Percentiles rank a stretch among this genome's conserved stretches.
Conservation (phyloP, 2,329 filamentous ascomycete genomes). For the Ophiostoma triangulosporum region DNA sequence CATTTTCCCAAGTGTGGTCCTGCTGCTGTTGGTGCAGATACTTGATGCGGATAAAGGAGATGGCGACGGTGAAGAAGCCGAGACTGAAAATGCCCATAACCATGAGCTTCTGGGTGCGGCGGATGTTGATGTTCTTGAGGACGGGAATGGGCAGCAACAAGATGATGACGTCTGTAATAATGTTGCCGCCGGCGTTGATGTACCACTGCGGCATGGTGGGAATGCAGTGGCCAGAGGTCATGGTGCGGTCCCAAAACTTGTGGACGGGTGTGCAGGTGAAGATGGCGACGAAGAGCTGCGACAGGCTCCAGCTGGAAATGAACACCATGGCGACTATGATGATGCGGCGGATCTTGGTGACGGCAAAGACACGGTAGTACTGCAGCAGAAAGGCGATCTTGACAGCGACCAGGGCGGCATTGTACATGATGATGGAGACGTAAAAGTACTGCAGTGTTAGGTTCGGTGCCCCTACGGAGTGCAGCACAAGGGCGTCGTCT, state of each 20-base stretch:
- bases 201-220: constrained; percentile 24
- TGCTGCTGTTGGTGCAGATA: constrained; percentile 21
- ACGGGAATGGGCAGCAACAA: constrained; percentile 25
- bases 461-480: not conserved
- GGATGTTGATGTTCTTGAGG: constrained; percentile 13
- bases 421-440: constrained; percentile 1
- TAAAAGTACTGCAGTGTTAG: constrained; percentile 2
- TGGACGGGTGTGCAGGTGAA: constrained; percentile 23
- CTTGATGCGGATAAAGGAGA: constrained; percentile 26
- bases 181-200: constrained; percentile 24
- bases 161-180: constrained; percentile 24
- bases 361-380: constrained; percentile 5
- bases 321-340: not conserved
- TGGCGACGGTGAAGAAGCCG: constrained; percentile 27
- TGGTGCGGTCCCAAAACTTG: constrained; percentile 22
- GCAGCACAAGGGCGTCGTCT: not conserved
- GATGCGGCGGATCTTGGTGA: constrained; percentile 1
- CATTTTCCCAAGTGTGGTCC: constrained; percentile 26
- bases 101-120: constrained; percentile 17
- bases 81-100: constrained; percentile 24
- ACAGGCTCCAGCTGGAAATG: constrained; percentile 1
- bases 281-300: constrained; percentile 13
- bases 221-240: constrained; percentile 18
- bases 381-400: constrained; percentile 3
- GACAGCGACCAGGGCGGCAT: not conserved